phyloP scores from a whole-genome alignment of 768 basidiomycete species.

The Termitomyces sp. region DNA sequence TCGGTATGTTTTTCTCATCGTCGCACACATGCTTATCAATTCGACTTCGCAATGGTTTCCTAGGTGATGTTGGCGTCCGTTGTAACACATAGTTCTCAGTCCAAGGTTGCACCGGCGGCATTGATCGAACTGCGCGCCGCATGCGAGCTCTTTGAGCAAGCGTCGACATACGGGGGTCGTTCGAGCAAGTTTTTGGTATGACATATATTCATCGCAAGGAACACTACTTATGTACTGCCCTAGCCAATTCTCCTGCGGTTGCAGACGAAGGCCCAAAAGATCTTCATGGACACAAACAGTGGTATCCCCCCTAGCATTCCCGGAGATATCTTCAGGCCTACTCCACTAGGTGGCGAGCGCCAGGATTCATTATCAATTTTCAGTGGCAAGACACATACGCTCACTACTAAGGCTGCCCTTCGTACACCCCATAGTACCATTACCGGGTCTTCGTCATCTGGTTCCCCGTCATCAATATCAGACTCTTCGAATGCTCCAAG shows the following conservation, averaged over 20 bases:
- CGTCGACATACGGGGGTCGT: conserved; percentile 57
- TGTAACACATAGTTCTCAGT: conserved; percentile 62
- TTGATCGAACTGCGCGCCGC: conserved; percentile 59
- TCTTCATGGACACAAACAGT: conserved; percentile 40
- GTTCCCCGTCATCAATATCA: background rate
- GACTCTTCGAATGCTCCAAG: conserved; percentile 24
- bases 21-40: background rate
- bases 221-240: background rate
- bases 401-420: conserved; percentile 37
- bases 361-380: conserved; percentile 73
- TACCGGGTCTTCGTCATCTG: conserved; percentile 13
- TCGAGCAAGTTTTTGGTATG: conserved; percentile 59
- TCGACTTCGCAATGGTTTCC: background rate
- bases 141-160: conserved; percentile 58
- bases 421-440: background rate
- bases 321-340: conserved; percentile 56
- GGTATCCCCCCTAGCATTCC: conserved; percentile 39
- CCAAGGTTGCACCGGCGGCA: conserved; percentile 68
- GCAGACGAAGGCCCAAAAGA: conserved; percentile 52
- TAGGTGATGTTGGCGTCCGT: conserved; percentile 78
- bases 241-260: conserved; percentile 65
- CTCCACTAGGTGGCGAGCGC: conserved; percentile 32
- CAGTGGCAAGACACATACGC: conserved; percentile 66
- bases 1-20: conserved; percentile 34
- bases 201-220: too few relatives aligned